A percentile compares a stretch with the other conserved stretches of the same genome.
Conservation (phyloP, 306 rosid genomes). For the Gillenia trifoliata region DNA sequence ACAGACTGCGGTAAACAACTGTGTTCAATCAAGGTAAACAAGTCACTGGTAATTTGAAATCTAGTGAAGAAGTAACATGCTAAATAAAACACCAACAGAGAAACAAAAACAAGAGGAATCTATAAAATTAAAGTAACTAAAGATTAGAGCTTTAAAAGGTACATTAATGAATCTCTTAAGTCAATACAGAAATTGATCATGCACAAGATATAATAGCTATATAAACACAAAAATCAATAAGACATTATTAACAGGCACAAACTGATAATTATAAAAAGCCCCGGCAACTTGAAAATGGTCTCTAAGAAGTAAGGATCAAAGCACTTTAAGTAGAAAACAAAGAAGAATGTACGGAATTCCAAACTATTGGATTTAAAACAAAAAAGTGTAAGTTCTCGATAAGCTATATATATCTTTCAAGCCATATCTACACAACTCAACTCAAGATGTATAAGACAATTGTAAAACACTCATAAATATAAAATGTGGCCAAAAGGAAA, state of each 20-base stretch:
- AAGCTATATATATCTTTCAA: not conserved
- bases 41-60: not conserved
- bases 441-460: not conserved
- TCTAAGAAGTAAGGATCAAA: not conserved
- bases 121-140: not conserved
- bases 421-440: not conserved
- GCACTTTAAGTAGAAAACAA: not conserved
- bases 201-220: not conserved
- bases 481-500: not conserved
- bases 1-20: not conserved
- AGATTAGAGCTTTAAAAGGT: too few relatives aligned
- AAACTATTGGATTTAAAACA: not conserved
- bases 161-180: not conserved
- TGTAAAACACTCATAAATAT: not conserved
- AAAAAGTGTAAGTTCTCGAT: not conserved
- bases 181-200: not conserved
- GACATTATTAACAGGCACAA: not conserved
- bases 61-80: not conserved
- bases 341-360: not conserved
- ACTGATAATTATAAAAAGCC: not conserved
- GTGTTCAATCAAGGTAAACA: not conserved
- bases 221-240: not conserved
- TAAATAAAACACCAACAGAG: not conserved
- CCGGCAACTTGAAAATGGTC: not conserved
- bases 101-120: not conserved